Conservation (phyloP, 1,139 yeast species). For the Yamadazyma diddensiae region DNA sequence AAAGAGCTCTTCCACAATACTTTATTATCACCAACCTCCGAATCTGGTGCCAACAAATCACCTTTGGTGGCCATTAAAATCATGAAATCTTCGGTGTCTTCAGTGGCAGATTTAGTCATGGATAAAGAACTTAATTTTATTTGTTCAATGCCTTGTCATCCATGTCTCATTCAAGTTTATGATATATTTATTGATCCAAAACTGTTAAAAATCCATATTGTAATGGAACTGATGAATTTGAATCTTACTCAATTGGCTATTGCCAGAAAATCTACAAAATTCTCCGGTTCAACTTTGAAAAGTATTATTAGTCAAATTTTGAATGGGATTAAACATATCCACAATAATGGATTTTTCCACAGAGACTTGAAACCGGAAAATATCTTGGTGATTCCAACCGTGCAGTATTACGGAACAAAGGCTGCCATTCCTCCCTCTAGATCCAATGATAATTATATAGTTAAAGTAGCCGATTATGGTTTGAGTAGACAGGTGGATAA, state of each 20-base stretch:
- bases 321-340: conserved; percentile 80
- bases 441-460: conserved; percentile 50
- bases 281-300: conserved; percentile 58
- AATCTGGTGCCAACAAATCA: conserved; percentile 21
- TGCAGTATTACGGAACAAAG: conserved; percentile 48
- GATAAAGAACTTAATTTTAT: conserved; percentile 79
- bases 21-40: conserved; percentile 46
- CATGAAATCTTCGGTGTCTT: conserved; percentile 54
- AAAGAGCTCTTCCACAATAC: conserved; percentile 31
- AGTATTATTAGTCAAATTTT: conserved; percentile 70
- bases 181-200: conserved; percentile 73
- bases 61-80: conserved; percentile 82
- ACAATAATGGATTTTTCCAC: conserved; percentile 70
- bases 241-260: conserved; percentile 73
- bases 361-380: conserved; percentile 83
- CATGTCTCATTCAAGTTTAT: conserved; percentile 65
- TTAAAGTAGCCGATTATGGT: conserved; percentile 91
- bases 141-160: conserved; percentile 66
- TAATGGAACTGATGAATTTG: conserved; percentile 87
- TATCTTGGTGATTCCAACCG: conserved; percentile 63
- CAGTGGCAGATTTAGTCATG: conserved; percentile 53
- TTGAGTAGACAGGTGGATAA: conserved; percentile 66
- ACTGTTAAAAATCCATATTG: conserved; percentile 63
- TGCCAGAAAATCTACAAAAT: conserved; percentile 46
- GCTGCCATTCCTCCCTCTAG: conserved; percentile 38